Percentiles rank a stretch among this genome's conserved stretches.
phyloP scores from a whole-genome alignment of 306 rosid genomes.

The Sicyos edulis region DNA sequence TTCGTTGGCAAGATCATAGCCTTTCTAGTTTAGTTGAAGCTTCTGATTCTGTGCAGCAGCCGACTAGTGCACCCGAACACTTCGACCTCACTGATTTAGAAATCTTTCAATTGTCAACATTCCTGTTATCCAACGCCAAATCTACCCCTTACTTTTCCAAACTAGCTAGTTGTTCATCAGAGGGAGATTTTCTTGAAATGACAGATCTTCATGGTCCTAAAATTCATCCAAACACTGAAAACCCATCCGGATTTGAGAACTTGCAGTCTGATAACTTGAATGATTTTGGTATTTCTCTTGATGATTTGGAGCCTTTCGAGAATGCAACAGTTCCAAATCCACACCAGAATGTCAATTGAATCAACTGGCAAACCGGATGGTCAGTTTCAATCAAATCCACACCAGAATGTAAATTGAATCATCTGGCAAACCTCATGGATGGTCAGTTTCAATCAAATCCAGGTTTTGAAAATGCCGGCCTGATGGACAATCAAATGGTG shows the following conservation, averaged over 20 bases:
- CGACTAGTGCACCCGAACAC: conserved; percentile 30
- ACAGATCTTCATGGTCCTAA: conserved; percentile 54
- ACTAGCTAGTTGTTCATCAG: conserved; percentile 15
- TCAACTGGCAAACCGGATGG: conserved; percentile 28
- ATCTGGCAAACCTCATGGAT: too few species aligned
- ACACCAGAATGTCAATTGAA: conserved; percentile 30
- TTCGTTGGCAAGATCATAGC: conserved; percentile 23
- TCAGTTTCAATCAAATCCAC: conserved; percentile 32
- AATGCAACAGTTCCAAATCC: conserved; percentile 28
- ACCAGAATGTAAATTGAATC: too few species aligned
- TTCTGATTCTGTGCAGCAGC: conserved; percentile 29
- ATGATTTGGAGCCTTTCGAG: conserved; percentile 39
- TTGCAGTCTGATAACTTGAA: conserved; percentile 40
- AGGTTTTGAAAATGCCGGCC: too few species aligned
- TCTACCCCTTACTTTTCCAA: conserved; percentile 33
- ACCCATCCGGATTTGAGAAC: conserved; percentile 20
- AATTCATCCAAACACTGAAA: conserved; percentile 32
- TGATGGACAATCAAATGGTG: too few species aligned
- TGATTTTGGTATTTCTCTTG: conserved; percentile 28
- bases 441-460: too few species aligned
- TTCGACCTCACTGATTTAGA: conserved; percentile 32
- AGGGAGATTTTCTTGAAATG: conserved; percentile 71
- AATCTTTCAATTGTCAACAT: conserved; percentile 30
- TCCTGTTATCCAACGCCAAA: conserved; percentile 39
- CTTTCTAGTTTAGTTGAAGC: conserved; percentile 11